Percentiles rank a stretch among this genome's conserved stretches.
Conservation (phyloP, 345 rosid genomes). For the Camelina neglecta region DNA sequence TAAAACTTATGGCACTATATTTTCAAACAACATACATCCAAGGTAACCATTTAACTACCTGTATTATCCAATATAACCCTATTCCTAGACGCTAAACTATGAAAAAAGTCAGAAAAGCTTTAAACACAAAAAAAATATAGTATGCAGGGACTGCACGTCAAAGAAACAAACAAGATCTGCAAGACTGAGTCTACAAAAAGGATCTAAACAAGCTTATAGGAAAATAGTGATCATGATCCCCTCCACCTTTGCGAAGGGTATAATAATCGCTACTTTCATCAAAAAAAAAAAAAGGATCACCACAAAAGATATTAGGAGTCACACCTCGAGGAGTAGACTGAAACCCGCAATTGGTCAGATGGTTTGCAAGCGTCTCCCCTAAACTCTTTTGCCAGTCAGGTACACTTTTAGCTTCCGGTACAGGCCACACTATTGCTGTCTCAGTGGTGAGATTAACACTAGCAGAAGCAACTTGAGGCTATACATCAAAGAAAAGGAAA, state of each 20-base stretch:
- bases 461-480: constrained; percentile 93
- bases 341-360: constrained; percentile 87
- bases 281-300: not conserved
- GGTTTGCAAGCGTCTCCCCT: constrained; percentile 91
- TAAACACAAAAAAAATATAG: constrained; percentile 17
- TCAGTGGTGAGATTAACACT: constrained; percentile 91
- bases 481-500: constrained; percentile 34
- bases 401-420: constrained; percentile 68
- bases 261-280: not conserved
- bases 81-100: constrained; percentile 18
- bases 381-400: constrained; percentile 82
- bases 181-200: constrained; percentile 6
- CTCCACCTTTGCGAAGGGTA: not conserved
- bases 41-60: not conserved
- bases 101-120: not conserved
- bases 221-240: constrained; percentile 6
- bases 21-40: constrained; percentile 12
- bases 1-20: constrained; percentile 3
- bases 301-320: not conserved
- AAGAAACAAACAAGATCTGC: constrained; percentile 25
- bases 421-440: constrained; percentile 93
- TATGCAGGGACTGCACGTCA: not conserved
- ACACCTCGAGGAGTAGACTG: constrained; percentile 78
- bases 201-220: not conserved
- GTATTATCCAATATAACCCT: constrained; percentile 7